Base-by-base conservation (phyloP, 179 eudicot species). In the Camellia oleifera region DNA sequence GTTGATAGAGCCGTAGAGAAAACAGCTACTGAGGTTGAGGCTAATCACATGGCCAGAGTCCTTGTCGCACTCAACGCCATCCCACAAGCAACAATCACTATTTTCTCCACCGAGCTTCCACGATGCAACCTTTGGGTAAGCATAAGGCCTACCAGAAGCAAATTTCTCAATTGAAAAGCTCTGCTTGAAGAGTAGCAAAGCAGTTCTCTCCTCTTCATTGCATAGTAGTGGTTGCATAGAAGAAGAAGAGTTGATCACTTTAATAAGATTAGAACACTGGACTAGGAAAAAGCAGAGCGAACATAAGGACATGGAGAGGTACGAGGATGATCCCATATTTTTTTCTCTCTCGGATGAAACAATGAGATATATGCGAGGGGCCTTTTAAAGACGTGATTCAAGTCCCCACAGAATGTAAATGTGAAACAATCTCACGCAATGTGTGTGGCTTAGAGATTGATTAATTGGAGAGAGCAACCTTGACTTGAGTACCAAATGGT, bases 1-100 rank as follows among this genome's bases (percentile, higher is more conserved):
- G 7, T 48, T 11, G 40, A 77, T 62, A n/a, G 56, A 45, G 40
- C 79, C 79, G 5, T 0, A 63, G 10, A 77, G 40, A 44, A 11
- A 77, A 12, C 58, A 45, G 71, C 79, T 77, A 65, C 72, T 77
- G 10, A 64, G 69, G 53, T 76, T 40, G 10, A 76, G 78, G 7
- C 78, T 56, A 17, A 44, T 40, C 40, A 76, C 78, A 57, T 76
- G 78, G 62, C 78, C 56, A 0, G 78, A 44, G 4, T 1, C 2
- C 68, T 40, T 17, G 44, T 76, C 58, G 14, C 75, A 72, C 12
- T 46, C 75, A 10, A 72, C 42, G 0, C 75, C 75, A 46, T 72
- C 32, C 78, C 78, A 76, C 8, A 14, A 17, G 32, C 78, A 76
- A 5, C 78, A 76, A 46, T 61, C 64, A 7, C 23, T 48, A 48